Evolutionary conservation across 2,329 filamentous ascomycete species (phyloP).

Genomic region (Pyricularia grisea): DNA sequence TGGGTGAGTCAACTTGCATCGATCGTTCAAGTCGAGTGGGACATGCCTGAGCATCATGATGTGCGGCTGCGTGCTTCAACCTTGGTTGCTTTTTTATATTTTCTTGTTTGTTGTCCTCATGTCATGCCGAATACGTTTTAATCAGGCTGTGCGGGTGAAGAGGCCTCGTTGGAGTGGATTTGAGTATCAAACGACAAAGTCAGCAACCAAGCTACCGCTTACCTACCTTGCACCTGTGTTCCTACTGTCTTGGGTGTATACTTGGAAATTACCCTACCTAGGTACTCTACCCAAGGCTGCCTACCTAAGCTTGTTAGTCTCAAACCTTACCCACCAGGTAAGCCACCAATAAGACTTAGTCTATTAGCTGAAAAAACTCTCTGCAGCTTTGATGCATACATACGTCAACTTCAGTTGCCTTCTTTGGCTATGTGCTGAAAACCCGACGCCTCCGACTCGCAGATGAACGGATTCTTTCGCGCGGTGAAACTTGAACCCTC

Average conservation of each 20-base stretch:
- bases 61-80: background rate
- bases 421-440: background rate
- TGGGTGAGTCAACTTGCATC: background rate
- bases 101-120: background rate
- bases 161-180: background rate
- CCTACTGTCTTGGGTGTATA: too few relatives aligned
- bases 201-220: background rate
- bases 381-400: background rate
- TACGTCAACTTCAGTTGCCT: background rate
- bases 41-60: background rate
- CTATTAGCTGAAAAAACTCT: background rate
- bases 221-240: background rate
- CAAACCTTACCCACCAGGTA: background rate
- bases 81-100: background rate
- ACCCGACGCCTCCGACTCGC: background rate
- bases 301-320: background rate
- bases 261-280: too few relatives aligned
- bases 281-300: too few relatives aligned
- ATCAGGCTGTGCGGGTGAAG: background rate
- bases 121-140: background rate
- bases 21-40: background rate
- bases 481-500: background rate
- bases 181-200: background rate
- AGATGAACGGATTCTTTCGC: background rate
- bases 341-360: background rate